Percentiles rank a stretch among this genome's conserved stretches.
These are phyloP conservation scores for Verbascum thapsus DNA, from an alignment of 257 asterid genomes.

Conservation along the genomic window DNA sequence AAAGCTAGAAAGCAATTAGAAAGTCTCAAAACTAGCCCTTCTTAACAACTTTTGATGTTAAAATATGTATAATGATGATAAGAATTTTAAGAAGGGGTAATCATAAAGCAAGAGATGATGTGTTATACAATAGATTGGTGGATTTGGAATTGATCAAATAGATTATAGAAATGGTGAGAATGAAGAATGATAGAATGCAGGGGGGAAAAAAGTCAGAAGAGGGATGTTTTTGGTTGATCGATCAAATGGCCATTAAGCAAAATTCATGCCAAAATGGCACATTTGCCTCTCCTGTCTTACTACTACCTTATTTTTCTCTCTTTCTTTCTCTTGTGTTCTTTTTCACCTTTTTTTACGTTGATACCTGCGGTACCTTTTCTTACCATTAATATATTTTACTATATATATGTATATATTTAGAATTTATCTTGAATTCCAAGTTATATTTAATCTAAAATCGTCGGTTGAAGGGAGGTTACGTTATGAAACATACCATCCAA, in stretches of 20 bases:
- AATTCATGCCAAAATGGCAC: conserved; percentile 36
- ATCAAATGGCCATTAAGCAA: conserved; percentile 39
- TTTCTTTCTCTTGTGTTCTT: neutral
- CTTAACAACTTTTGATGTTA: neutral
- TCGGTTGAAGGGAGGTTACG: neutral
- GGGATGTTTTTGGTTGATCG: conserved; percentile 29
- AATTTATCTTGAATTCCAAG: no score
- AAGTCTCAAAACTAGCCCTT: neutral
- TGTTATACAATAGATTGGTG: conserved; percentile 12
- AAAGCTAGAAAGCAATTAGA: conserved; percentile 23
- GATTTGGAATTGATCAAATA: conserved; percentile 7
- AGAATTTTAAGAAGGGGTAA: conserved; percentile 7
- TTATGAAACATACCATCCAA: neutral
- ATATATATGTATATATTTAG: no score
- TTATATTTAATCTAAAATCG: neutral
- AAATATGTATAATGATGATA: neutral
- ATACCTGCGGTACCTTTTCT: neutral
- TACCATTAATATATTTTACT: conserved; percentile 20
- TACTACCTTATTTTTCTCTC: conserved; percentile 29
- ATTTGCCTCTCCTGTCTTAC: conserved; percentile 29
- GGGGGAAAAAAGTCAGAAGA: conserved; percentile 14
- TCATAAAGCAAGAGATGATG: conserved; percentile 24
- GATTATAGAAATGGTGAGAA: neutral
- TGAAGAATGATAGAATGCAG: neutral
- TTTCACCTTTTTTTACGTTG: conserved; percentile 22